Evolutionary conservation across 371 early-diverging fungal species (phyloP).

Genomic region (Rhizopus sp.): DNA sequence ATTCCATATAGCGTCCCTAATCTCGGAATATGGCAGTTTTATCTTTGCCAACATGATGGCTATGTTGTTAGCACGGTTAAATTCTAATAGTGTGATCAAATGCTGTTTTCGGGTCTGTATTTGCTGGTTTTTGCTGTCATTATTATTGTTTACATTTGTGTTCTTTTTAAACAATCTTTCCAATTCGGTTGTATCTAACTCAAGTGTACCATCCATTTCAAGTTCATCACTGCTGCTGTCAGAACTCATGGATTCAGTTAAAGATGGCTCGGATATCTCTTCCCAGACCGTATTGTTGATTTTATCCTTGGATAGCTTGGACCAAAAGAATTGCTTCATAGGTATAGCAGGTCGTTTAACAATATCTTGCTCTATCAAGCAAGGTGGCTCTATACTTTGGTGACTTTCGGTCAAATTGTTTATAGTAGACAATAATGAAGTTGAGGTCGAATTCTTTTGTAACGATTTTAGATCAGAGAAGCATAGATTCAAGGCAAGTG

Average conservation of each 20-base stretch:
- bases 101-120: conserved; percentile 32
- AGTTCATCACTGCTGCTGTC: conserved; percentile 25
- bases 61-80: conserved; percentile 64
- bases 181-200: conserved; percentile 42
- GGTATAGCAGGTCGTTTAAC: conserved; percentile 5
- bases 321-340: conserved; percentile 63
- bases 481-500: conserved; percentile 44
- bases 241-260: conserved; percentile 22
- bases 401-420: background rate
- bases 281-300: conserved; percentile 62
- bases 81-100: conserved; percentile 58
- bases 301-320: conserved; percentile 55
- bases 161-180: conserved; percentile 44
- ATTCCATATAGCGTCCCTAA: conserved; percentile 67
- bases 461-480: conserved; percentile 44
- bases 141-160: conserved; percentile 4
- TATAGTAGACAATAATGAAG: too few relatives aligned
- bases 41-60: conserved; percentile 75
- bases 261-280: conserved; percentile 42
- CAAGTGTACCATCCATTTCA: conserved; percentile 20
- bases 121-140: background rate
- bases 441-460: conserved; percentile 31
- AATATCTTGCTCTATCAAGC: background rate
- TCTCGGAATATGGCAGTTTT: conserved; percentile 65
- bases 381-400: background rate